phyloP scores from a whole-genome alignment of 768 basidiomycete genomes.

The Kwoniella heveanensis region DNA sequence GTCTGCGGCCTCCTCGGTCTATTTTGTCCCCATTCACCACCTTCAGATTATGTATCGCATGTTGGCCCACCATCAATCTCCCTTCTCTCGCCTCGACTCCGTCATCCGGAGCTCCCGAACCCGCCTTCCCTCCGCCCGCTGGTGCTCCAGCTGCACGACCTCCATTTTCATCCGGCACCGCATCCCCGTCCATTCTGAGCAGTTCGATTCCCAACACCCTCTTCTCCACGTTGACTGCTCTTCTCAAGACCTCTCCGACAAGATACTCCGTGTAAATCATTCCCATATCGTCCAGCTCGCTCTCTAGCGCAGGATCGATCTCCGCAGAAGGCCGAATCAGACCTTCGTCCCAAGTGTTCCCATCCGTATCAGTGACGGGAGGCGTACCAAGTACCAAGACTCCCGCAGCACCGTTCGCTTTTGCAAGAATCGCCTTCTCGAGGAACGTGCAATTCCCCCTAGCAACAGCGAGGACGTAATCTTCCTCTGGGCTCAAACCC shows the following conservation, averaged over 20 bases:
- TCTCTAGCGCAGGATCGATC: slow-evolving; percentile 6
- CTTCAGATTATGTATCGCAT: neutral
- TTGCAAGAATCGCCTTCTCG: slow-evolving; percentile 74
- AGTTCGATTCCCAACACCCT: slow-evolving; percentile 14
- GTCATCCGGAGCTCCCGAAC: neutral
- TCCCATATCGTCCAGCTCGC: slow-evolving; percentile 28
- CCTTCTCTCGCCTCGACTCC: slow-evolving; percentile 21
- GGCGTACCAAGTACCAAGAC: slow-evolving; percentile 66
- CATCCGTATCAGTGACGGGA: neutral
- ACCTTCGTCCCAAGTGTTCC: slow-evolving; percentile 19
- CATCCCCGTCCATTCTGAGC: slow-evolving; percentile 26
- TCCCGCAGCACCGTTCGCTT: slow-evolving; percentile 71
- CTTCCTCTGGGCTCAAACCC: slow-evolving; percentile 1
- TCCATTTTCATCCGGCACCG: neutral
- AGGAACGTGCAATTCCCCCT: slow-evolving; percentile 88
- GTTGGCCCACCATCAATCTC: slow-evolving; percentile 7
- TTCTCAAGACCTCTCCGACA: slow-evolving; percentile 28
- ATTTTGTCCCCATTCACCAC: neutral
- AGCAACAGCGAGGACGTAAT: slow-evolving; percentile 62
- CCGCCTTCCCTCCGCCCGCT: neutral
- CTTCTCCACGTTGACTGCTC: slow-evolving; percentile 11
- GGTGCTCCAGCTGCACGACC: no score
- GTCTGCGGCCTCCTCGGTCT: neutral
- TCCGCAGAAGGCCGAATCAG: slow-evolving; percentile 48
- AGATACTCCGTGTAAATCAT: slow-evolving; percentile 42